Percentiles rank a stretch among this genome's conserved stretches.
phyloP scores from a whole-genome alignment of 257 asterid species.

The Datura wrightii region DNA sequence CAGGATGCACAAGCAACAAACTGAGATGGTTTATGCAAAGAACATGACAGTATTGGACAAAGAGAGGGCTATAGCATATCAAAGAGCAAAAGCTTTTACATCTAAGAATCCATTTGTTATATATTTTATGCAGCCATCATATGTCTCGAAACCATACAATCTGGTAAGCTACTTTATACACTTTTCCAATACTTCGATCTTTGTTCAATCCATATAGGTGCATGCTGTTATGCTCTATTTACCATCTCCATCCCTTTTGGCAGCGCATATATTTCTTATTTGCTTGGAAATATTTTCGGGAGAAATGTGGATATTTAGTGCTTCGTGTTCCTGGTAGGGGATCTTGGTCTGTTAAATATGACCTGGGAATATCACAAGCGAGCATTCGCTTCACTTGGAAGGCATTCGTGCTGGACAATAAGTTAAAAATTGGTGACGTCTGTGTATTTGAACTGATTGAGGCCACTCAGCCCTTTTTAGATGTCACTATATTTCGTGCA shows the following conservation, averaged over 20 bases:
- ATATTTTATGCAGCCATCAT: constrained; percentile 28
- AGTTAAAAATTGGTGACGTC: constrained; percentile 31
- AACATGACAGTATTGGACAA: not conserved
- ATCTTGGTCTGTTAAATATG: not conserved
- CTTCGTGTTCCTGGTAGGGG: not conserved
- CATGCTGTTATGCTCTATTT: not conserved
- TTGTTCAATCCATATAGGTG: not conserved
- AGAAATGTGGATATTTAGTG: not conserved
- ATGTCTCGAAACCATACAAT: not conserved
- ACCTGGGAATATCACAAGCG: too few relatives aligned
- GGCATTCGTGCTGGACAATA: constrained; percentile 31
- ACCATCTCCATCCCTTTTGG: not conserved
- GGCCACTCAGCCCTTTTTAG: not conserved
- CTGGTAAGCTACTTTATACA: constrained; percentile 22
- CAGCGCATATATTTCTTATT: not conserved
- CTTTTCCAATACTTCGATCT: not conserved
- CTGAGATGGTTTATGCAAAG: not conserved
- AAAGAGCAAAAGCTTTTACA: not conserved
- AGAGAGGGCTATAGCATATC: not conserved
- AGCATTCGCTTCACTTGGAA: not conserved
- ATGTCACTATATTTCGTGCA: not conserved
- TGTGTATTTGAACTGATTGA: constrained; percentile 33
- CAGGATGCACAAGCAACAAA: not conserved
- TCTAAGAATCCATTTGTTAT: not conserved
- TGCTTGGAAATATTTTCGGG: not conserved